phyloP scores from a whole-genome alignment of 108 stramenopile genomes.

The Conticribra guillardii region DNA sequence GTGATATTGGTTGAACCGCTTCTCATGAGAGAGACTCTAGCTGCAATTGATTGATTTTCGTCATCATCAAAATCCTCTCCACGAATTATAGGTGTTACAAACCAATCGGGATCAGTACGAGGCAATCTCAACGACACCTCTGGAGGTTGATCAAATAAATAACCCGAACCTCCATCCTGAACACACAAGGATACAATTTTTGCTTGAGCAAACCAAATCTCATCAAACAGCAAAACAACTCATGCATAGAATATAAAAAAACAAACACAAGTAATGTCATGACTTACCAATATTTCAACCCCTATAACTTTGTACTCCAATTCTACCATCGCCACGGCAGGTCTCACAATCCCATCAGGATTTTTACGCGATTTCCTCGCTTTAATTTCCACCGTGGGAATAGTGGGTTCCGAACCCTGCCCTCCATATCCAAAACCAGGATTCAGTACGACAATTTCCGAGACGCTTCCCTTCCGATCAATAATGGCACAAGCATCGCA shows the following conservation, averaged over 20 bases:
- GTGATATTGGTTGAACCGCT: constrained; percentile 14
- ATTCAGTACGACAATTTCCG: constrained; percentile 70
- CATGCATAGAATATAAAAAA: not conserved
- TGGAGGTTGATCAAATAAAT: constrained; percentile 66
- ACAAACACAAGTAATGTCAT: not conserved
- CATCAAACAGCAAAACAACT: too few species aligned
- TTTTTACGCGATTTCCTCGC: constrained; percentile 38
- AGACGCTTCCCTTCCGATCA: constrained; percentile 67
- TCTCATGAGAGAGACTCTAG: constrained; percentile 51
- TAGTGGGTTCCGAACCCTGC: constrained; percentile 25
- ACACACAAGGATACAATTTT: too few species aligned
- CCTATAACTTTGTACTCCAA: constrained; percentile 65
- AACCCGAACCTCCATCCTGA: constrained; percentile 72
- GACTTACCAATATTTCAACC: constrained; percentile 20
- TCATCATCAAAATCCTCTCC: constrained; percentile 36
- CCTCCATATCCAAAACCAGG: constrained; percentile 84
- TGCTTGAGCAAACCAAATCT: too few species aligned
- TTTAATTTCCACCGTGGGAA: constrained; percentile 72
- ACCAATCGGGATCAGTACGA: constrained; percentile 81
- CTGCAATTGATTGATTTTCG: constrained; percentile 40
- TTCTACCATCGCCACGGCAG: constrained; percentile 70
- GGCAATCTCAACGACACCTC: constrained; percentile 58
- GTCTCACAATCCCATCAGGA: constrained; percentile 23
- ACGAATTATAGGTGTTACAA: constrained; percentile 39
- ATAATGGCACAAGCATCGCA: constrained; percentile 78